Evolutionary conservation across 129 eudicot genomes (phyloP).

Genomic region (Deinandra increscens): DNA sequence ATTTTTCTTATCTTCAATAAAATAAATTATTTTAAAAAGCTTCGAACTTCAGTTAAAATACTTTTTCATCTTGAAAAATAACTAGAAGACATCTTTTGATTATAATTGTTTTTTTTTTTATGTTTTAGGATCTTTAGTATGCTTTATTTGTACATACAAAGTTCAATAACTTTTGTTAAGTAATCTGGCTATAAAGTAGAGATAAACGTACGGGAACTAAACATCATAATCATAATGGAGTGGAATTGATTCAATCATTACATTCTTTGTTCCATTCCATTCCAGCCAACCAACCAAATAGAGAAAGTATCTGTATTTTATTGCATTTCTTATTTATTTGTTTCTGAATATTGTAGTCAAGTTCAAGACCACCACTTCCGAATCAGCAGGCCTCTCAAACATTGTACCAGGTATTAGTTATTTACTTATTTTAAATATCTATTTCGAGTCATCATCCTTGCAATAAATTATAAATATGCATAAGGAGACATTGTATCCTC

Average conservation of each 20-base stretch:
- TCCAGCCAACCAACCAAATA: neutral
- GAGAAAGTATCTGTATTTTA: neutral
- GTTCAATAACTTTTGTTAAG: neutral
- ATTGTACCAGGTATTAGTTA: constrained; percentile 58
- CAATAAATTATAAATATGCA: neutral
- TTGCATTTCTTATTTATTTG: constrained; percentile 5
- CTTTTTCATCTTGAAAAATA: neutral
- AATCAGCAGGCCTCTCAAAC: constrained; percentile 58
- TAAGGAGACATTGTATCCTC: neutral
- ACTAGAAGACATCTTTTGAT: neutral
- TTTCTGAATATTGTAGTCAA: constrained; percentile 36
- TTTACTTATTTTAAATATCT: too few species aligned
- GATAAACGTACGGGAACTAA: neutral
- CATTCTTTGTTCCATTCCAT: neutral
- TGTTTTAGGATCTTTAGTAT: neutral
- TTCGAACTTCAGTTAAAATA: neutral
- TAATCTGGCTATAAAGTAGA: neutral
- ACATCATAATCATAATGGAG: neutral
- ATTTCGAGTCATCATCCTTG: neutral
- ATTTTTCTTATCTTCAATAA: neutral
- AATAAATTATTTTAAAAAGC: neutral
- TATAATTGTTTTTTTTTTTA: neutral
- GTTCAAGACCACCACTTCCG: constrained; percentile 43
- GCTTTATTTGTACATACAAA: neutral
- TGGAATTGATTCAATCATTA: neutral